A percentile compares a stretch with the other conserved stretches of the same genome.
Conservation (phyloP, 352 stramenopile species). For the Phytophthora quininea region DNA sequence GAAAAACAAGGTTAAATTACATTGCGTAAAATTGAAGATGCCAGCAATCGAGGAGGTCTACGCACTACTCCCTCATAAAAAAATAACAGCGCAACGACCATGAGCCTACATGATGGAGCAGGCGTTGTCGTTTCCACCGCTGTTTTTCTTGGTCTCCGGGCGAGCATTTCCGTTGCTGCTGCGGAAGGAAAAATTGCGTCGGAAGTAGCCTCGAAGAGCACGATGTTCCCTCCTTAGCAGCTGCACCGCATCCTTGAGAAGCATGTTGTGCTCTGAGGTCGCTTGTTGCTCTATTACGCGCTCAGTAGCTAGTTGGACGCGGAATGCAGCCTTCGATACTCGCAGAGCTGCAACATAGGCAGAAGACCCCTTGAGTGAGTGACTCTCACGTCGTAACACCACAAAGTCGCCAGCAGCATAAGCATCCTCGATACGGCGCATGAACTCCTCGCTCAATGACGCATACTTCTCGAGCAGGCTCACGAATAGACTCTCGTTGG, state of each 20-base stretch:
- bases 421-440: slow-evolving; percentile 74
- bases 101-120: slow-evolving; percentile 66
- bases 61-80: slow-evolving; percentile 20
- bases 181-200: slow-evolving; percentile 86
- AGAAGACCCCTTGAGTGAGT: slow-evolving; percentile 89
- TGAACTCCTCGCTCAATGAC: slow-evolving; percentile 71
- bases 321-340: slow-evolving; percentile 84
- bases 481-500: slow-evolving; percentile 85
- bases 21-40: slow-evolving; percentile 8
- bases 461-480: slow-evolving; percentile 84
- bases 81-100: slow-evolving; percentile 21
- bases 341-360: slow-evolving; percentile 85
- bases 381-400: slow-evolving; percentile 73
- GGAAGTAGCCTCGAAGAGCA: slow-evolving; percentile 75
- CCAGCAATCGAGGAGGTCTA: not conserved
- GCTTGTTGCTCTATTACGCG: slow-evolving; percentile 70
- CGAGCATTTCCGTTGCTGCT: slow-evolving; percentile 33
- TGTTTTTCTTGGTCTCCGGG: slow-evolving; percentile 45
- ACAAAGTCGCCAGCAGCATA: slow-evolving; percentile 61
- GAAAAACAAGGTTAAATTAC: slow-evolving; percentile 36
- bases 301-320: slow-evolving; percentile 77
- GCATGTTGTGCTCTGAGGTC: slow-evolving; percentile 35
- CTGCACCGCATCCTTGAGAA: slow-evolving; percentile 54
- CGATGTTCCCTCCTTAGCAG: slow-evolving; percentile 81
- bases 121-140: slow-evolving; percentile 52